phyloP scores from a whole-genome alignment of 306 rosid species.

The Acacia crassicarpa region DNA sequence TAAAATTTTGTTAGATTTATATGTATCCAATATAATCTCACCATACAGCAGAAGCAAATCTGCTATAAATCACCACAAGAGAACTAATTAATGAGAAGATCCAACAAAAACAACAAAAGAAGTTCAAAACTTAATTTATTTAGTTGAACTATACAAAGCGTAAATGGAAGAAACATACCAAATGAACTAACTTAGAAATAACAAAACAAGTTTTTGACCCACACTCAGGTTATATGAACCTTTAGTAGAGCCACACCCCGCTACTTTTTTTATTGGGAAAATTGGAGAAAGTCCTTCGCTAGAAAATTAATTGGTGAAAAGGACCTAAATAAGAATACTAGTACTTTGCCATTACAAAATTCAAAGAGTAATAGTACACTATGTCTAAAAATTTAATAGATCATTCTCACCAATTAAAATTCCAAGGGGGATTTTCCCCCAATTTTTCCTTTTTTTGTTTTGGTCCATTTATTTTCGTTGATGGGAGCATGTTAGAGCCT shows the following conservation, averaged over 20 bases:
- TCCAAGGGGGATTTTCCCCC: too few species aligned
- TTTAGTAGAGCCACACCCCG: neutral
- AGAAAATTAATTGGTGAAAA: too few species aligned
- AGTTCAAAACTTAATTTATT: neutral
- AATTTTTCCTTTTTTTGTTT: neutral
- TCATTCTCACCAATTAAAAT: too few species aligned
- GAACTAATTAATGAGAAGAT: neutral
- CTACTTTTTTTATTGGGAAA: neutral
- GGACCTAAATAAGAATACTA: too few species aligned
- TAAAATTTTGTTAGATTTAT: neutral
- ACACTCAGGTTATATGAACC: neutral
- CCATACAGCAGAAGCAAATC: conserved; percentile 6
- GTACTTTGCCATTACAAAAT: too few species aligned
- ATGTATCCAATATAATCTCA: conserved; percentile 7
- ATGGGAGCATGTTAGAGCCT: neutral
- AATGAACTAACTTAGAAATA: neutral
- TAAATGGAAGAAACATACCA: neutral
- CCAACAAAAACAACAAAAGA: neutral
- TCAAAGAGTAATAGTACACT: too few species aligned
- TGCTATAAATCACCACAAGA: neutral
- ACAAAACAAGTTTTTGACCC: neutral
- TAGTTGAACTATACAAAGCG: neutral
- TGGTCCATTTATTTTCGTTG: neutral
- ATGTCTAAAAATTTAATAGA: too few species aligned
- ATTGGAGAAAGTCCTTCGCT: too few species aligned